phyloP scores from a whole-genome alignment of 2,329 filamentous ascomycete species.

The Xylaria sp. region DNA sequence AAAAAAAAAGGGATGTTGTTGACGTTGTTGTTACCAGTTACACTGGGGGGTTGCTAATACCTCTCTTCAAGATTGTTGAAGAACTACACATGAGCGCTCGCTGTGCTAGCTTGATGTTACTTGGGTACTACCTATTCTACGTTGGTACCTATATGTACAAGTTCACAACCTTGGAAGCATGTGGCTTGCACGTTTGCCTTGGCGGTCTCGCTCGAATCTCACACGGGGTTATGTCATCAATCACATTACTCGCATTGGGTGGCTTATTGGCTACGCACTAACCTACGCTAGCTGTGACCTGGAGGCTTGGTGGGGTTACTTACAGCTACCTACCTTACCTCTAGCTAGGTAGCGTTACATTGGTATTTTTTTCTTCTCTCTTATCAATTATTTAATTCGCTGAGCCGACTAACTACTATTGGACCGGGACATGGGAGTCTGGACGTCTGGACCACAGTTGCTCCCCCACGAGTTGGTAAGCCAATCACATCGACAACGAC shows the following conservation, averaged over 20 bases:
- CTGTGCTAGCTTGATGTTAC: constrained; percentile 14
- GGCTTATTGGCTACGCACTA: constrained; percentile 3
- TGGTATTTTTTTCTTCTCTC: constrained; percentile 2
- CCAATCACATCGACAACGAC: constrained; percentile 20
- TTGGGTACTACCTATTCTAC: constrained; percentile 4
- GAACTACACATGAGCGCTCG: not conserved
- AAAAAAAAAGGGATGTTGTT: not conserved
- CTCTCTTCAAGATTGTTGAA: not conserved
- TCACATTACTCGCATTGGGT: constrained; percentile 18
- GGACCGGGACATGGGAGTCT: constrained; percentile 8
- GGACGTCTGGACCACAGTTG: constrained; percentile 23
- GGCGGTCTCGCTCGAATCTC: constrained; percentile 6
- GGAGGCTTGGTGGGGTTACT: constrained; percentile 1
- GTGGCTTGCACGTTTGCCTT: constrained; percentile 11
- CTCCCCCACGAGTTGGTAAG: constrained; percentile 20
- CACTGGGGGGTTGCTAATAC: not conserved
- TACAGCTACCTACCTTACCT: not conserved
- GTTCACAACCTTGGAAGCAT: no score
- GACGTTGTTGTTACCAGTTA: not conserved
- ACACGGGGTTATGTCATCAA: constrained; percentile 15
- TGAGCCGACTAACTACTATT: constrained; percentile 1
- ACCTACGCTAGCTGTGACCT: constrained; percentile 2
- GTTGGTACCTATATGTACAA: no score
- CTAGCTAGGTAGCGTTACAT: not conserved
- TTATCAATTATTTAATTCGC: constrained; percentile 1